Evolutionary conservation across 2,329 filamentous ascomycete genomes (phyloP).

Genomic region (Dactylellina cionopaga): DNA sequence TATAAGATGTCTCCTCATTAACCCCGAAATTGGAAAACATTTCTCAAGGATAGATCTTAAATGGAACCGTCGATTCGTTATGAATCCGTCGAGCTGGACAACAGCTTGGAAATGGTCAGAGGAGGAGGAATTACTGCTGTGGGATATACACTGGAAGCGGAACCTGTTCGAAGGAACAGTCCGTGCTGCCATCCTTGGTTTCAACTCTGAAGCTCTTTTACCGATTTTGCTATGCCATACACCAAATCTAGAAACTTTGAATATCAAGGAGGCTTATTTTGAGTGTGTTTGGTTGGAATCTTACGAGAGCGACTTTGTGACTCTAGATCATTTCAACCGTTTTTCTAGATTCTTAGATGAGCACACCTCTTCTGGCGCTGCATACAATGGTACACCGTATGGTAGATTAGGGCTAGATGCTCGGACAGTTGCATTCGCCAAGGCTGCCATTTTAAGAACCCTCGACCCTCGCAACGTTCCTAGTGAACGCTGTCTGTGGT

Average conservation of each 20-base stretch:
- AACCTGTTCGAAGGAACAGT: not conserved
- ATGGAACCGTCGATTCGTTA: not conserved
- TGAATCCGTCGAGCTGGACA: not conserved
- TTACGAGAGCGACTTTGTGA: too few relatives aligned
- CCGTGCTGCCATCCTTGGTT: not conserved
- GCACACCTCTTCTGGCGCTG: too few relatives aligned
- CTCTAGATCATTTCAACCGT: too few relatives aligned
- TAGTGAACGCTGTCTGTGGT: too few relatives aligned
- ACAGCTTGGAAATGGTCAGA: not conserved
- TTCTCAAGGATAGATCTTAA: not conserved
- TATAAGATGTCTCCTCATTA: not conserved
- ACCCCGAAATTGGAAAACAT: not conserved
- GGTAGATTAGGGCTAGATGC: too few relatives aligned
- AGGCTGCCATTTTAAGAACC: too few relatives aligned
- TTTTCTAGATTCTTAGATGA: too few relatives aligned
- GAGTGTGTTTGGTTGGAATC: too few relatives aligned
- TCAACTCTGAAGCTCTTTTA: slow-evolving; percentile 7
- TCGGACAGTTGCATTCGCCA: too few relatives aligned
- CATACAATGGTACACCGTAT: too few relatives aligned
- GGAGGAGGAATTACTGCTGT: not conserved
- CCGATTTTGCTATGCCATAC: not conserved
- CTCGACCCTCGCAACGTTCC: too few relatives aligned
- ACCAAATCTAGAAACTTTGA: not conserved
- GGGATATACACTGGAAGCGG: not conserved
- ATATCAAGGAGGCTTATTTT: not conserved